Evolutionary conservation across 352 stramenopile genomes (phyloP).

Genomic region (Phytophthora sp.): DNA sequence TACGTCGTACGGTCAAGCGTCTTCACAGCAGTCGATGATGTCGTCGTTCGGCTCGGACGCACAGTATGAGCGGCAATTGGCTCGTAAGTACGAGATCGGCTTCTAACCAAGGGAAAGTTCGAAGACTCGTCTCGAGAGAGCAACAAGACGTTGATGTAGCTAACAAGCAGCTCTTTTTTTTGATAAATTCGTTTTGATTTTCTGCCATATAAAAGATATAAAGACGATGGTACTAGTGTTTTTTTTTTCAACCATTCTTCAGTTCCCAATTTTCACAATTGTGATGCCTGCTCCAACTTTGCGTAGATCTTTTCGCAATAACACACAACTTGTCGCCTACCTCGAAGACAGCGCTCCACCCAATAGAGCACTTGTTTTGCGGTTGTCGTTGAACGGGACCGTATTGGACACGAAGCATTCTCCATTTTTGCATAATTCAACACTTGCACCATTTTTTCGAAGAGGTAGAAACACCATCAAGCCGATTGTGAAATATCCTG

Average conservation of each 20-base stretch:
- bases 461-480: too few species aligned
- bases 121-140: neutral
- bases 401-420: neutral
- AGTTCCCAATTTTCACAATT: too few species aligned
- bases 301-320: too few species aligned
- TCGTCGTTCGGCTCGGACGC: constrained; percentile 3
- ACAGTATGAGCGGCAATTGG: constrained; percentile 6
- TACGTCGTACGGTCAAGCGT: constrained; percentile 17
- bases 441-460: too few species aligned
- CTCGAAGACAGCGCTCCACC: too few species aligned
- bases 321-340: too few species aligned
- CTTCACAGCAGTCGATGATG: constrained; percentile 25
- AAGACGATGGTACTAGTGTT: constrained; percentile 4
- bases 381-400: too few species aligned
- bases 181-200: neutral
- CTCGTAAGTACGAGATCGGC: constrained; percentile 13
- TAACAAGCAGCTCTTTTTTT: constrained; percentile 4
- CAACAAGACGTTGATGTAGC: neutral
- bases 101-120: neutral
- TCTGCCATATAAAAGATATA: neutral
- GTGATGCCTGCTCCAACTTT: too few species aligned
- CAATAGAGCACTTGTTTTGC: too few species aligned
- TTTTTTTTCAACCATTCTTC: too few species aligned
- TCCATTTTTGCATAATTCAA: too few species aligned
- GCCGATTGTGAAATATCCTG: too few species aligned